These are phyloP conservation scores for Russula griseocarnosa DNA, from an alignment of 768 basidiomycete genomes.

Conservation along the genomic window DNA sequence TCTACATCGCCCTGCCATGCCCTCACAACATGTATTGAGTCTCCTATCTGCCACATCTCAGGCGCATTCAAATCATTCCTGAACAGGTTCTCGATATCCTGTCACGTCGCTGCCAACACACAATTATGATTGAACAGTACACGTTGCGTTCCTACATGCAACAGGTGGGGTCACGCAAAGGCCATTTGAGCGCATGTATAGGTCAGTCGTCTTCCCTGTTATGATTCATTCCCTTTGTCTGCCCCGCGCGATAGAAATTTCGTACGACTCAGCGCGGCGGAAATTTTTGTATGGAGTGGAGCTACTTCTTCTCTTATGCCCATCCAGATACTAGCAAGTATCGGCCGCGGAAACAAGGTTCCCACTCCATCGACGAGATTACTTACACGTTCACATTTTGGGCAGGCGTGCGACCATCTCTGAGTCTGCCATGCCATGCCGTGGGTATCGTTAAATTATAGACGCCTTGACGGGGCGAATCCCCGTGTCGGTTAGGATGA, in stretches of 20 bases:
- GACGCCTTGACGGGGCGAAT: background rate
- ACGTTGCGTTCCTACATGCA: background rate
- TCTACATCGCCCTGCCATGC: background rate
- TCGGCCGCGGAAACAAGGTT: slow-evolving; percentile 1
- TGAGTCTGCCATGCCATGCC: background rate
- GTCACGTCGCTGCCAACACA: background rate
- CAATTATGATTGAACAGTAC: background rate
- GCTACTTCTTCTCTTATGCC: background rate
- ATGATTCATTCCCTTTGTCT: background rate
- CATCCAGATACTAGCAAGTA: background rate
- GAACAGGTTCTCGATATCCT: background rate
- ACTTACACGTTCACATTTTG: slow-evolving; percentile 8
- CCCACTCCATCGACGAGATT: slow-evolving; percentile 4
- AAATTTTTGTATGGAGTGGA: slow-evolving; percentile 10
- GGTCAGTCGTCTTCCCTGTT: background rate
- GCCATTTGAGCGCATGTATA: background rate
- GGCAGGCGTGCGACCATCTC: slow-evolving; percentile 13
- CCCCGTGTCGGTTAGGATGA: slow-evolving; percentile 10
- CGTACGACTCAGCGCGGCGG: background rate
- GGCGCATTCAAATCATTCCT: too few species aligned
- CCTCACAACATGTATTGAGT: background rate
- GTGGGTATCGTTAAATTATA: background rate
- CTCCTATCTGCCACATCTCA: background rate
- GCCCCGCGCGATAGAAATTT: background rate
- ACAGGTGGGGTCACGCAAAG: background rate